Base-by-base conservation (phyloP, 2,329 filamentous ascomycete species). In the Teratosphaeria gauchensis region DNA sequence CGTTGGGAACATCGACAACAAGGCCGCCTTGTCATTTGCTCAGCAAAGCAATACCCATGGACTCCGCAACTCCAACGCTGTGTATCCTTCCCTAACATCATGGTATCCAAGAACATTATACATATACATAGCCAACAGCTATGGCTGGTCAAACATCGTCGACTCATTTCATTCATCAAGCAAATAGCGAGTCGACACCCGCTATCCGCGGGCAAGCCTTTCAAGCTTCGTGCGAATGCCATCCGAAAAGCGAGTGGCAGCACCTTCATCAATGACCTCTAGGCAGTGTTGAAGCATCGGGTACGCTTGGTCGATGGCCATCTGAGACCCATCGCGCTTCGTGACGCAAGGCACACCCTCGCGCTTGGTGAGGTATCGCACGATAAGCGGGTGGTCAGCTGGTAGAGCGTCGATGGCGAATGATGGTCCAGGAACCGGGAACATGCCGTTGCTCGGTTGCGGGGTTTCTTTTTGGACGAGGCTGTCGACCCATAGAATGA, bases 401-500 rank as follows among this genome's bases (percentile, higher is more conserved):
- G 76, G 72, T 32, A 82, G 68, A 12, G 74, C 73, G 64, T 83
- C 80, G 51, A 83, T 75, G 2, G 78, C 74, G 59, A 83, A 80
- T 0, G 71, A 69, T n/a, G 73, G 69, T 1, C 73, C 73, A 3
- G 70, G 64, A 3, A 73, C 60, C 16, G 72, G 67, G 68, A 74
- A 73, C 60, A 74, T 69, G 63, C 69, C 71, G 31, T 65, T 65
- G 30, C 69, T 70, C 19, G 71, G 70, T 21, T 73, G 68, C 42
- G 68, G 68, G 19, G 71, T 65, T 57, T 84, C 79, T 59, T 80
- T 76, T 59, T 78, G 77, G 5, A 75, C 76, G 58, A 86, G 71
- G 64, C 83, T 82, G 64, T 87, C 82, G 2, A 80, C 77, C 84
- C 84, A 87, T 2, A 86, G 74, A 48, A 85, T 80, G 58, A 87